phyloP scores from a whole-genome alignment of 345 rosid genomes.

The Acer saccharum region DNA sequence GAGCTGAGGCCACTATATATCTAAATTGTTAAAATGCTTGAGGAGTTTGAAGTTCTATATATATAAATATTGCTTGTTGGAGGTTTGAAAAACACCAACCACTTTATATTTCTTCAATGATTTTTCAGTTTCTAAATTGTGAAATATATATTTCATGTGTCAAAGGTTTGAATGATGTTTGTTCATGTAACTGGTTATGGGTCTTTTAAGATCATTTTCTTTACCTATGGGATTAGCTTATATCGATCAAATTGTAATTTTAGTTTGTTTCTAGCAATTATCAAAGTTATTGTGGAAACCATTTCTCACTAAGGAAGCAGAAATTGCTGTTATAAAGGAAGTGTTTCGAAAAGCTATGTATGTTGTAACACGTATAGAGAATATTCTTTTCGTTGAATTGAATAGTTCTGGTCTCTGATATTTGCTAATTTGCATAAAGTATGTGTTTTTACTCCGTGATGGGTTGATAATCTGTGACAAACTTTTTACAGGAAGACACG shows the following conservation, averaged over 20 bases:
- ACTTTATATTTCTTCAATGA: no score
- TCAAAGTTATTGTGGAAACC: no score
- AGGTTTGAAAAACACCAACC: no score
- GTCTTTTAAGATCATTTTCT: background rate
- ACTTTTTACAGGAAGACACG: slow-evolving; percentile 45
- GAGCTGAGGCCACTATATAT: background rate
- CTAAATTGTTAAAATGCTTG: background rate
- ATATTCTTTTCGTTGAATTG: background rate
- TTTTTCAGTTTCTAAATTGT: no score
- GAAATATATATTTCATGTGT: no score
- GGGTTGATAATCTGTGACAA: background rate
- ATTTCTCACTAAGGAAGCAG: no score
- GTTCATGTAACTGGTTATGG: no score
- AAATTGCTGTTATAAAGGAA: background rate
- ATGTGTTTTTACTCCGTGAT: background rate
- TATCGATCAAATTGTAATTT: background rate
- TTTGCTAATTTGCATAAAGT: background rate
- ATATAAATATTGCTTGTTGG: no score
- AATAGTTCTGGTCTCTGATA: background rate
- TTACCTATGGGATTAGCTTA: background rate
- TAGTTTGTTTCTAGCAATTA: no score
- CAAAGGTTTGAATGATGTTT: background rate
- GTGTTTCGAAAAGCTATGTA: background rate
- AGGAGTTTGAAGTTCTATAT: background rate
- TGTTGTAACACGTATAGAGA: background rate